These are phyloP conservation scores for Gilbertella persicaria DNA, from an alignment of 371 early-diverging fungal species.

Conservation along the genomic window DNA sequence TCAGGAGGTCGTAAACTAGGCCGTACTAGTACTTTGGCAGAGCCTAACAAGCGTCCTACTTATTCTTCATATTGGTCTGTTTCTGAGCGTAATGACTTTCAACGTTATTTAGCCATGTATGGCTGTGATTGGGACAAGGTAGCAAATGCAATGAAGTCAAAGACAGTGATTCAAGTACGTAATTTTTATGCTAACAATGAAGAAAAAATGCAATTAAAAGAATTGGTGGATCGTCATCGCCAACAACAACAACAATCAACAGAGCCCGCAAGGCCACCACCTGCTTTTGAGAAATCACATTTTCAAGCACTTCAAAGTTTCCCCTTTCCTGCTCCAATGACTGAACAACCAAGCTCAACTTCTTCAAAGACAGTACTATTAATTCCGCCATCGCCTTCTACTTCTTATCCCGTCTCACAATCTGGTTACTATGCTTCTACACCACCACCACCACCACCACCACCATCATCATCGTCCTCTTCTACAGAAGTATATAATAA, in stretches of 20 bases:
- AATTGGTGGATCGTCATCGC: constrained; percentile 48
- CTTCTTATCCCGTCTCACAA: neutral
- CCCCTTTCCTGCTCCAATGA: constrained; percentile 32
- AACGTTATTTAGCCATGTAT: constrained; percentile 55
- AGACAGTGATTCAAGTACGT: constrained; percentile 83
- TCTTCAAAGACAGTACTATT: constrained; percentile 7
- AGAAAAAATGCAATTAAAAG: constrained; percentile 64
- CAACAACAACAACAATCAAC: constrained; percentile 10
- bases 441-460: neutral
- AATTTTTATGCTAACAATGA: constrained; percentile 78
- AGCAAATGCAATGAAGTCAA: constrained; percentile 71
- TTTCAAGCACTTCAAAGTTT: constrained; percentile 32
- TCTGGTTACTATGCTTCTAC: neutral
- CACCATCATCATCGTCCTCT: neutral
- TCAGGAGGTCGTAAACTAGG: constrained; percentile 30
- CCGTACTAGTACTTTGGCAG: constrained; percentile 27
- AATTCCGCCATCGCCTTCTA: neutral
- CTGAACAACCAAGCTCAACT: constrained; percentile 8
- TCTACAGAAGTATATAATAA: neutral
- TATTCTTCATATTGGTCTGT: constrained; percentile 90
- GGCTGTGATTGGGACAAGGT: constrained; percentile 83
- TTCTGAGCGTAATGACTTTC: constrained; percentile 75
- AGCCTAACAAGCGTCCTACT: constrained; percentile 36
- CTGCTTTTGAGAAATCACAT: constrained; percentile 19
- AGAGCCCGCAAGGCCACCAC: neutral